These are phyloP conservation scores for Penicillium soppii DNA, from an alignment of 495 filamentous ascomycete genomes.

Conservation along the genomic window DNA sequence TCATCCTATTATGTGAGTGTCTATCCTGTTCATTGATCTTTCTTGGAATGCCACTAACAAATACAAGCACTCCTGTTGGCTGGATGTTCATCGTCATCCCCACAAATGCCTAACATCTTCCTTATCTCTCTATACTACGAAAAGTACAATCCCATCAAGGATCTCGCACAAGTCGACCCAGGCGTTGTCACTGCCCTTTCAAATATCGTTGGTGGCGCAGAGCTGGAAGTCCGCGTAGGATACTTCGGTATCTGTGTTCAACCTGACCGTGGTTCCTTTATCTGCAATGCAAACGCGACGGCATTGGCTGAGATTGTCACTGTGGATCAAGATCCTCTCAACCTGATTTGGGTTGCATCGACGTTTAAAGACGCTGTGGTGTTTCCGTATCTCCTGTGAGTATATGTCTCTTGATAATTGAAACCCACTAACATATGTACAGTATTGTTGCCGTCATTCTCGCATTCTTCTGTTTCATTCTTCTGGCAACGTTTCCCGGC, in stretches of 20 bases:
- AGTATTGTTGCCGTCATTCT: constrained; percentile 71
- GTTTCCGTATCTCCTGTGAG: constrained; percentile 68
- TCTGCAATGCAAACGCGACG: constrained; percentile 68
- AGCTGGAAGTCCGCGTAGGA: constrained; percentile 67
- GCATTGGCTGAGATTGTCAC: constrained; percentile 61
- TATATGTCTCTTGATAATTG: not conserved
- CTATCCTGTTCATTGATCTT: not conserved
- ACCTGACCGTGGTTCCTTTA: constrained; percentile 59
- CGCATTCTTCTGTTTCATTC: constrained; percentile 67
- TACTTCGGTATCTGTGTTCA: constrained; percentile 72
- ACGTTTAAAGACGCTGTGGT: constrained; percentile 74
- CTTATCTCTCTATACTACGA: constrained; percentile 70
- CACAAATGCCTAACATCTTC: constrained; percentile 67
- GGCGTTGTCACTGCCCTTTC: constrained; percentile 67
- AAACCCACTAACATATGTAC: constrained; percentile 10
- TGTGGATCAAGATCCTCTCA: constrained; percentile 67
- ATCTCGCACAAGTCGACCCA: constrained; percentile 78
- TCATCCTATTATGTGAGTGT: constrained; percentile 89
- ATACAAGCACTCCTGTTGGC: constrained; percentile 61
- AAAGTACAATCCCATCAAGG: constrained; percentile 58
- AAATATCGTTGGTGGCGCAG: constrained; percentile 62
- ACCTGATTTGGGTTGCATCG: constrained; percentile 68
- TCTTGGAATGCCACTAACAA: constrained; percentile 25
- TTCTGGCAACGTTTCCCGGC: constrained; percentile 70
- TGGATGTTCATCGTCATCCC: constrained; percentile 68